These are phyloP conservation scores for Calocera viscosa DNA, from an alignment of 768 basidiomycete genomes.

Conservation along the genomic window DNA sequence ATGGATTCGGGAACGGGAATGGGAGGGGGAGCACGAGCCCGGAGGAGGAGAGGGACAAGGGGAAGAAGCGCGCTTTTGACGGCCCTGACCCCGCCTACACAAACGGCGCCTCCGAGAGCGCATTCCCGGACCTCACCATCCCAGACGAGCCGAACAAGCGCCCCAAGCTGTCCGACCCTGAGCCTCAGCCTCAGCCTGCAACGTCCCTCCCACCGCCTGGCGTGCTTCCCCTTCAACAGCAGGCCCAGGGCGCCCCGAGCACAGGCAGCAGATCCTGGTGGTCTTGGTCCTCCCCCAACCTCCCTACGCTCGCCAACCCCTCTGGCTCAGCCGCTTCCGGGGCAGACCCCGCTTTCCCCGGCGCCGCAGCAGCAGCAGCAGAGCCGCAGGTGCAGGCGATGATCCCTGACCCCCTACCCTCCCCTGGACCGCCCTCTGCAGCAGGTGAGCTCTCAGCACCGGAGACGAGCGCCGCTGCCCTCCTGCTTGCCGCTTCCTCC, in stretches of 20 bases:
- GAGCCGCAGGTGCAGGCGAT: neutral
- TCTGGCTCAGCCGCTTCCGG: neutral
- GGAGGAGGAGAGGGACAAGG: neutral
- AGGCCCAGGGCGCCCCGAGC: neutral
- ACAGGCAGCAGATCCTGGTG: neutral
- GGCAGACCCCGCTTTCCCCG: neutral
- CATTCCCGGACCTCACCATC: too few species aligned
- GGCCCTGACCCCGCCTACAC: too few species aligned
- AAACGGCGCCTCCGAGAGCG: too few species aligned
- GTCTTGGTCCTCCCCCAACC: neutral
- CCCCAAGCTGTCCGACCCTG: too few species aligned
- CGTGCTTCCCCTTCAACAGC: too few species aligned
- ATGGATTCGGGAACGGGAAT: neutral
- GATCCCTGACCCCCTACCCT: neutral
- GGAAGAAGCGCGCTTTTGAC: neutral
- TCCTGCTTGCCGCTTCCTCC: neutral
- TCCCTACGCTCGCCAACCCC: neutral
- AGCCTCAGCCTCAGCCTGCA: too few species aligned
- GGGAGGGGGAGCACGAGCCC: neutral
- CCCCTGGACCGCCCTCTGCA: neutral
- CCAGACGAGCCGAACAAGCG: neutral
- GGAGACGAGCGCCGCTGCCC: neutral
- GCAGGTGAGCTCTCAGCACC: neutral
- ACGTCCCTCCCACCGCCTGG: neutral
- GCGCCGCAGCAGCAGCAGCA: neutral